Evolutionary conservation across 306 rosid species (phyloP).

Genomic region (Sicyos edulis): DNA sequence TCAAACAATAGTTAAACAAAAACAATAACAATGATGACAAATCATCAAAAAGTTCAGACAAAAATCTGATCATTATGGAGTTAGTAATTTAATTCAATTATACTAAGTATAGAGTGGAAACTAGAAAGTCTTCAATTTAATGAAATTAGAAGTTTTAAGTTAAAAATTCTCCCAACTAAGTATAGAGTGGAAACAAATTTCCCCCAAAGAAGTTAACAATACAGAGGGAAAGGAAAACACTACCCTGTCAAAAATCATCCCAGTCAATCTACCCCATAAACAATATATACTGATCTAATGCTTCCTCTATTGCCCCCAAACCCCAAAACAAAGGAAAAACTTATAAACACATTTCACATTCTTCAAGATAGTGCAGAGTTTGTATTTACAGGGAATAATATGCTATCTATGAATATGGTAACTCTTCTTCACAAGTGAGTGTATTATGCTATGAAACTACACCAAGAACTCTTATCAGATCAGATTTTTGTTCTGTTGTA

Average conservation of each 20-base stretch:
- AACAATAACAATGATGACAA: no score
- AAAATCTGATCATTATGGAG: no score
- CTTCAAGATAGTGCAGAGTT: slow-evolving; percentile 6
- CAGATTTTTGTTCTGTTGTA: slow-evolving; percentile 71
- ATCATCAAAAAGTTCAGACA: no score
- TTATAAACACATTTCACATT: slow-evolving; percentile 5
- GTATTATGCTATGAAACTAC: slow-evolving; percentile 39
- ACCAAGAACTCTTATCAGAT: slow-evolving; percentile 73
- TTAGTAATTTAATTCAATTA: no score
- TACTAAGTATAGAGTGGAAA: no score
- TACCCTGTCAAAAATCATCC: slow-evolving; percentile 4
- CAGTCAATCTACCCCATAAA: not conserved
- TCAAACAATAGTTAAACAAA: no score
- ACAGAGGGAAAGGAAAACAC: slow-evolving; percentile 2
- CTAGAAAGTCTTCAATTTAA: not conserved
- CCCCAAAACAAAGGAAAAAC: slow-evolving; percentile 2
- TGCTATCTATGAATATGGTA: slow-evolving; percentile 25
- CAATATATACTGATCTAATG: slow-evolving; percentile 8
- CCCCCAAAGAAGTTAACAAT: not conserved
- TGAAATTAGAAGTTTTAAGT: not conserved
- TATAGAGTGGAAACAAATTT: not conserved
- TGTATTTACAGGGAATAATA: slow-evolving; percentile 24
- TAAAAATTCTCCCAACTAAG: not conserved
- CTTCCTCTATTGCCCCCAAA: not conserved
- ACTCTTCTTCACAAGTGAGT: slow-evolving; percentile 22